Base-by-base conservation (phyloP, 495 filamentous ascomycete genomes). In the Trichoderma gamsii region DNA sequence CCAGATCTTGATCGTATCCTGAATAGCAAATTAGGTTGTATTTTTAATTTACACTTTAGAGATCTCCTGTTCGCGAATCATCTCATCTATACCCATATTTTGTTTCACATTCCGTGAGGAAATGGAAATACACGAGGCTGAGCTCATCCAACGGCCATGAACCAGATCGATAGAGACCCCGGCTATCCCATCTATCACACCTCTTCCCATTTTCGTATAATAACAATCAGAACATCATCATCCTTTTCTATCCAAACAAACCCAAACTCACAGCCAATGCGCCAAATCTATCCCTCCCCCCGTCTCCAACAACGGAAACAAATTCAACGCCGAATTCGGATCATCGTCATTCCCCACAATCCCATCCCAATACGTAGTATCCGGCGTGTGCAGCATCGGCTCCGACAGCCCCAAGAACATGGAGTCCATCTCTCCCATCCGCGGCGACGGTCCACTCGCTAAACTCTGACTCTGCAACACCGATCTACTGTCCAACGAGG, bases 261-360 rank as follows among this genome's bases (percentile, higher is more conserved):
- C 18, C n/a, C 21, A 21, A 11, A 4, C 8, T 65, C 44, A 66
- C 8, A 66, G 25, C 27, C 44, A 66, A 18, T 66, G 65, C 11
- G 65, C 65, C 23, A 66, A 51, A 51, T 66, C 65, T 13, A 66
- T 66, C 1, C 65, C 65, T 3, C 65, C 65, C n/a, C 65, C 65
- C 11, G 41, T 44, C 65, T 66, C 65, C 21, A 66, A n/a, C 5
- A 66, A 46, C 7, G 65, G 65, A 49, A 66, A 66, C 65, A 66
- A 66, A 23, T 66, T 66, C 4, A 66, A n/a, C 16, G 65, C 44
- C 1, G 65, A 44, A 21, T 32, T 46, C 16, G 65, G 41, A n/a
- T 44, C 65, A 8, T 52, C 35, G 23, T 66, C 44, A n/a, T 66
- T 66, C 1, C 41, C 65, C 5, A 46, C 65, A 8, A 46, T 43